Evolutionary conservation across 306 rosid genomes (phyloP).

Genomic region (Notholithocarpus densiflorus): DNA sequence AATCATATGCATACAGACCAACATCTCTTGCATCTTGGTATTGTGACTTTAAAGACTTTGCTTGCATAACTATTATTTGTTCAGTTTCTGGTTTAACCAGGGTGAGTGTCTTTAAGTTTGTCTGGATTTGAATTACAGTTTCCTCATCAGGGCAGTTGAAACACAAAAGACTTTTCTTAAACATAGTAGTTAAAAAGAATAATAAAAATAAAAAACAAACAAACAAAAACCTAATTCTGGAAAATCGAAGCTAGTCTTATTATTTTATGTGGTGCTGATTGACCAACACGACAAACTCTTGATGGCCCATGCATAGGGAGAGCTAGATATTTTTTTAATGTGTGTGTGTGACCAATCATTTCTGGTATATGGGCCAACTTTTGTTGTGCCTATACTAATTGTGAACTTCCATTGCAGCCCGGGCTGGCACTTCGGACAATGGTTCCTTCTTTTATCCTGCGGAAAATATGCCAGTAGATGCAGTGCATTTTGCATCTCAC

Average conservation of each 20-base stretch:
- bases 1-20: constrained; percentile 66
- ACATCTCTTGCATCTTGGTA: constrained; percentile 61
- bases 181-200: neutral
- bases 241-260: neutral
- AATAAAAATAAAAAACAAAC: too few species aligned
- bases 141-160: neutral
- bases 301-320: neutral
- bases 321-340: neutral
- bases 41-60: constrained; percentile 26
- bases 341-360: neutral
- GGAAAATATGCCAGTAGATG: constrained; percentile 58
- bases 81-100: neutral
- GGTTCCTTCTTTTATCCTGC: constrained; percentile 53
- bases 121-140: neutral
- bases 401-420: constrained; percentile 39
- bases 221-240: neutral
- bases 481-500: constrained; percentile 48
- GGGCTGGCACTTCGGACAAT: constrained; percentile 55
- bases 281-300: neutral
- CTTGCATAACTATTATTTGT: neutral
- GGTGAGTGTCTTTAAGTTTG: neutral
- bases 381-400: constrained; percentile 9
- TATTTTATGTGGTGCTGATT: neutral
- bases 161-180: neutral
- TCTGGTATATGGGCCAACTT: neutral